Base-by-base conservation (phyloP, 768 basidiomycete genomes). In the Mycena pura region DNA sequence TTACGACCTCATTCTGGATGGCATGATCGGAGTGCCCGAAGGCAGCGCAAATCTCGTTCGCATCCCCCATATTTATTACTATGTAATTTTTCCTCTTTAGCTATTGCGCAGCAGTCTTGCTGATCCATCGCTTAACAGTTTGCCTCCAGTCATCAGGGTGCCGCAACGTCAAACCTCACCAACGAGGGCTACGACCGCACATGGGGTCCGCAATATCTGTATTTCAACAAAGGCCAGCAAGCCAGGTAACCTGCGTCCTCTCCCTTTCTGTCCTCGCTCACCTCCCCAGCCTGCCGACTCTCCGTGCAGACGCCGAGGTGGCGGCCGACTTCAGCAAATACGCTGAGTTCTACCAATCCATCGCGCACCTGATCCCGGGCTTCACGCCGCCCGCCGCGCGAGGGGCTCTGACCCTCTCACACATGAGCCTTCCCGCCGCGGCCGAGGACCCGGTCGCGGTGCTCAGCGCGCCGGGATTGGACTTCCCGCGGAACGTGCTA, bases 11-110 rank as follows among this genome's bases (percentile, higher is more conserved):
- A 41, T 60, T 31, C 44, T 60, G 25, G 58, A 60, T 22, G 58
- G 50, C 2, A 60, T 60, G 58, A 60, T 52, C 45, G 58, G 58
- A n/a, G 58, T 60, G 4, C 58, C 58, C 10, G 58, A 60, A 39
- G 58, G 58, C 17, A 32, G 44, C 22, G 27, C 50, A 6, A 32
- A 60, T 41, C 58, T 52, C 58, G 6, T 60, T 15, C 50, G 50
- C 19, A 60, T 60, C 17, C 50, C 50, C 3, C 58, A 60, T 15
- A 60, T 60, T 11, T 60, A 60, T 11, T 60, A 60, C 44, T 60
- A 60, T 31, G 58, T 31, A 22, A 14, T 49, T 47, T 14, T 21
- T 17, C 32, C 52, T 52, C 24, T 19, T 15, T 8, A n/a, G n/a
- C 9, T 9, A 9, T 36, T 36, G 34, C 34, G 8, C 6, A 7